These are phyloP conservation scores for Amoebophrya sp. DNA, from an alignment of 169 alveolate species.

Conservation along the genomic window DNA sequence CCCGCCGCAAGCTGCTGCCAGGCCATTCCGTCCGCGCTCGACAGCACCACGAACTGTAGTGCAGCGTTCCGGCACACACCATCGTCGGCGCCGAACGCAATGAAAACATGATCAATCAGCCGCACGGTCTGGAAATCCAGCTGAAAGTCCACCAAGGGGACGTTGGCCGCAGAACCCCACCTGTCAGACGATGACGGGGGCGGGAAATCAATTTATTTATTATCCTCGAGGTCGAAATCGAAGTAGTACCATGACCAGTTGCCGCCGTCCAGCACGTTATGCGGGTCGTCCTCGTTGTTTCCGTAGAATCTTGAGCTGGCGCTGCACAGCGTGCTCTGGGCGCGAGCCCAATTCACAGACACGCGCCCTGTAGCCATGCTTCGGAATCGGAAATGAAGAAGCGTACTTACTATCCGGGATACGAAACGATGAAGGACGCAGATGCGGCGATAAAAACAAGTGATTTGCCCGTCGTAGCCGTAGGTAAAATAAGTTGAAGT, in stretches of 20 bases:
- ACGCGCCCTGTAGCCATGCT: not conserved
- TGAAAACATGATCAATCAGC: not conserved
- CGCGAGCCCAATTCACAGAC: not conserved
- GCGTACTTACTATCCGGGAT: too few species aligned
- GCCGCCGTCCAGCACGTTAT: not conserved
- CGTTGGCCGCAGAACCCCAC: constrained; percentile 4
- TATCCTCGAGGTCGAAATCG: not conserved
- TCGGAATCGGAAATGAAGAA: too few species aligned
- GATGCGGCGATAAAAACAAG: too few species aligned
- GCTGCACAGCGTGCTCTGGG: not conserved
- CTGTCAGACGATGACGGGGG: not conserved
- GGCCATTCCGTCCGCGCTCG: not conserved
- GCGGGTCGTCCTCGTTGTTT: not conserved
- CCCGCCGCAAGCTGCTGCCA: not conserved
- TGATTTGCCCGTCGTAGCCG: too few species aligned
- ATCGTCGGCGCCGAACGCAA: not conserved
- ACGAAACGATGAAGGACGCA: too few species aligned
- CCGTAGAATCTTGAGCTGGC: not conserved
- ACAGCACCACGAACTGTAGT: not conserved
- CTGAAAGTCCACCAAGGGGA: not conserved
- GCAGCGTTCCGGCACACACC: not conserved
- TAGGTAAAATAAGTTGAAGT: too few species aligned
- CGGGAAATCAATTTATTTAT: not conserved
- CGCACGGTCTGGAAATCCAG: not conserved
- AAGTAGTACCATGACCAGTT: not conserved